Evolutionary conservation across 2,329 filamentous ascomycete genomes (phyloP), one percentile per base, ranked within the genome.

Genomic region (Fusarium sulawesiense): DNA sequence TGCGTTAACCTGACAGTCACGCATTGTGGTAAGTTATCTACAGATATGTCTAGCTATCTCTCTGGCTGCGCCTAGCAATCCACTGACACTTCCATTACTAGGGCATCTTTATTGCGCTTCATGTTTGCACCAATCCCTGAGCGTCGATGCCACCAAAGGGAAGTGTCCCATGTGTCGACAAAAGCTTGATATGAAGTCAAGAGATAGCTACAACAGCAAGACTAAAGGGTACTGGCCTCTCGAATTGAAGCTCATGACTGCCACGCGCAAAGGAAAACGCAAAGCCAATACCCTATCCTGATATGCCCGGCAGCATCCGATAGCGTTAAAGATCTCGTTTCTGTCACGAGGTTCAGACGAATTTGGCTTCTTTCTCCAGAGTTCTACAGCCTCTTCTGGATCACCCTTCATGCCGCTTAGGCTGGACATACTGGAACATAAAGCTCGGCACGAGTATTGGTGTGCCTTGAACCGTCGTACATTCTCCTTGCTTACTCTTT

Each of bases 71-170:
- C 9, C 48, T 20, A 56, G 20, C 41, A 67, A 20, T 25, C 30
- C 11, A 60, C 69, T 75, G 40, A 73, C 66, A 70, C 34, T 37
- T n/a, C 23, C 54, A 58, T 27, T 42, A 40, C 13, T 42, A 91
- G 89, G 89, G 12, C 89, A 91, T 73, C 79, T 91, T 4, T 91
- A 89, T 75, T 91, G 89, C 68, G 85, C 86, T 47, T 83, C 86
- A 60, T 91, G 89, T 73, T 81, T 91, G 3, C 87, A 89, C 72
- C 85, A 86, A 13, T 86, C 89, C 7, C 82, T 91, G 3, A 80
- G 87, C 61, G 87, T 88, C 32, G 86, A 88, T 55, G 79, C 79
- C 2, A 83, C 82, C n/a, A 86, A 84, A 60, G 86, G 85, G 49
- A 85, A 85, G 57, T 91, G 89, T 61, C 89, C 89, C 1, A 89